Evolutionary conservation across 768 basidiomycete genomes (phyloP), one percentile per base, ranked within the genome.

Genomic region (Agrocybe pediades): DNA sequence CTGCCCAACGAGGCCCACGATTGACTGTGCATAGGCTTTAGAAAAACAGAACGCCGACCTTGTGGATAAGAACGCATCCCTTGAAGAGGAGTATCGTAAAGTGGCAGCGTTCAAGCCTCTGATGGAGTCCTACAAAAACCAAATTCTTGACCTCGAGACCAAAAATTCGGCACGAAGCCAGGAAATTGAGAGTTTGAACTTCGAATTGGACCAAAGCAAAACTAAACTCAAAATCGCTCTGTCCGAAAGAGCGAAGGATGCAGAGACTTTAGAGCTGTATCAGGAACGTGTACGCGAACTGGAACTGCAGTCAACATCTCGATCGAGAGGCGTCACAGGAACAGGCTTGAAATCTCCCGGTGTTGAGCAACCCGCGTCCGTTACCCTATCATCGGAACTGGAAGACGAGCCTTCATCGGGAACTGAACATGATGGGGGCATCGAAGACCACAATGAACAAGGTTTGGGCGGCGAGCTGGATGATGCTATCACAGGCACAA

Each of bases 21-120:
- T 40, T 27, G 55, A 27, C 41, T 13, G 53, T 41, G 36, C 50
- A 9, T 56, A 95, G 93, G 83, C 85, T 2, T 76, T 98, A 21
- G 95, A 98, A 73, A 90, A 87, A 61, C 93, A 99, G 71, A 98
- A 98, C 61, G 87, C 92, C 5, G 85, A 86, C 51, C 82, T 99
- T 4, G 87, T 98, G 17, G 92, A 97, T 75, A 90, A 86, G 68
- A 95, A 95, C 62, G 88, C 92, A 0, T 81, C 89, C 1, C 72
- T 98, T n/a, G 95, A 98, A 67, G 92, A 95, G 56, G 94, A 98
- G 64, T 91, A 90, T 63, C 83, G 86, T 67, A 93, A 93, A 64
- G 86, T 94, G 9, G 82, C 88, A 1, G 85, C 87, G 2, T 90
- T 90, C 74, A 93, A 89, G 68, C 90, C 90, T 3, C 78, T 96